Evolutionary conservation across 306 rosid species (phyloP).

Genomic region (Dalbergia cochinchinensis): DNA sequence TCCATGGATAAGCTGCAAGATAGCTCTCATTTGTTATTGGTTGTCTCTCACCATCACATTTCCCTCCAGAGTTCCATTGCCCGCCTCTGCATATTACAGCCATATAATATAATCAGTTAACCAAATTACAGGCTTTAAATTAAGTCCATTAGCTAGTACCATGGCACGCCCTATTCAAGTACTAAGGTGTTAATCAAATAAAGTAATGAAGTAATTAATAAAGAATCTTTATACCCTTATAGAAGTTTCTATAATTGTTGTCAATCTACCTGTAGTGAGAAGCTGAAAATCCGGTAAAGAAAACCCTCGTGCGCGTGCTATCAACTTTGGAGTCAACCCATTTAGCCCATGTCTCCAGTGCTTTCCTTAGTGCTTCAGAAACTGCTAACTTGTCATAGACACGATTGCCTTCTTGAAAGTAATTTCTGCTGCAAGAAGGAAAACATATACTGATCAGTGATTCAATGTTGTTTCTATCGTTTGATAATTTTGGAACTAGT

Average conservation of each 20-base stretch:
- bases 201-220: too few relatives aligned
- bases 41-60: constrained; percentile 48
- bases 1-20: constrained; percentile 52
- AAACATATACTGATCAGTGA: neutral
- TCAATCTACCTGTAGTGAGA: constrained; percentile 51
- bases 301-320: constrained; percentile 46
- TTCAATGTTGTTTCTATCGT: neutral
- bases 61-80: constrained; percentile 53
- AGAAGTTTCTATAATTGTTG: neutral
- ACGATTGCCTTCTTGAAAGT: constrained; percentile 51
- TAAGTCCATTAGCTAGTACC: too few relatives aligned
- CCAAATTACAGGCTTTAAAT: too few relatives aligned
- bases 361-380: constrained; percentile 49
- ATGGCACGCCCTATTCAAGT: neutral
- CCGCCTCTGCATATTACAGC: constrained; percentile 41
- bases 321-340: constrained; percentile 55
- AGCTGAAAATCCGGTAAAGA: constrained; percentile 55
- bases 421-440: constrained; percentile 46
- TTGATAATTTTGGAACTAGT: neutral
- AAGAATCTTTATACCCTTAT: too few relatives aligned
- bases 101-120: neutral
- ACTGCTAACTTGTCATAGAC: constrained; percentile 46
- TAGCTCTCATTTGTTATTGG: constrained; percentile 48
- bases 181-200: neutral
- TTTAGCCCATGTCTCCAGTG: constrained; percentile 49